These are phyloP conservation scores for Cryptococcus amylolentus DNA, from an alignment of 1,284 basidiomycete species.

Conservation along the genomic window DNA sequence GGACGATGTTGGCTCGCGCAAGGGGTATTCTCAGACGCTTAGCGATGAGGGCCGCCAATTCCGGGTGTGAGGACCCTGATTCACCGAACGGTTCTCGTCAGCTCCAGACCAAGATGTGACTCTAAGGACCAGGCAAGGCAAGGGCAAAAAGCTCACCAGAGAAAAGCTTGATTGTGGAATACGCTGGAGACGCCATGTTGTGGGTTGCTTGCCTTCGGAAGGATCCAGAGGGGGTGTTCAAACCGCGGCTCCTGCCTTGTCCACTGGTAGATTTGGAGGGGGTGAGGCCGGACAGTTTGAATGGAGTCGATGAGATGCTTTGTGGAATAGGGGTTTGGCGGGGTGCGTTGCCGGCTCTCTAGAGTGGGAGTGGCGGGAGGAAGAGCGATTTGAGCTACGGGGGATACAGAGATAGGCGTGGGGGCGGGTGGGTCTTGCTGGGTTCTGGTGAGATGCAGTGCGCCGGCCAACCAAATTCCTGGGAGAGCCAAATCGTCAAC, in stretches of 20 bases:
- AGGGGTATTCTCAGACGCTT: conserved; percentile 82
- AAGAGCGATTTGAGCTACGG: not conserved
- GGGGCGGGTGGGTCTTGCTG: not conserved
- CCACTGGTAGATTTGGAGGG: not conserved
- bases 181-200: conserved; percentile 45
- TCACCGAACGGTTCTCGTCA: not conserved
- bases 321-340: not conserved
- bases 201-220: not conserved
- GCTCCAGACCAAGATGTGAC: not conserved
- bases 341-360: too few species aligned
- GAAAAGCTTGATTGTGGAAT: conserved; percentile 75
- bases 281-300: not conserved
- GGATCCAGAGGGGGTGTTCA: not conserved
- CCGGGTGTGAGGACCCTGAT: conserved; percentile 87
- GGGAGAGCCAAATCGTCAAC: not conserved
- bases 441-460: not conserved
- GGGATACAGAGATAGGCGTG: not conserved
- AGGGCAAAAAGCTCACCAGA: conserved; percentile 61
- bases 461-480: not conserved
- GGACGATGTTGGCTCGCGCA: conserved; percentile 76
- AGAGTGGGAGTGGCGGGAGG: too few species aligned
- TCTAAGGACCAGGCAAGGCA: not conserved
- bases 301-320: not conserved
- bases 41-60: conserved; percentile 89
- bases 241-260: not conserved